Evolutionary conservation across 202 grass and related monocot species (phyloP), one percentile per base, ranked within the genome.

Genomic region (Miscanthus sacchariflorus): DNA sequence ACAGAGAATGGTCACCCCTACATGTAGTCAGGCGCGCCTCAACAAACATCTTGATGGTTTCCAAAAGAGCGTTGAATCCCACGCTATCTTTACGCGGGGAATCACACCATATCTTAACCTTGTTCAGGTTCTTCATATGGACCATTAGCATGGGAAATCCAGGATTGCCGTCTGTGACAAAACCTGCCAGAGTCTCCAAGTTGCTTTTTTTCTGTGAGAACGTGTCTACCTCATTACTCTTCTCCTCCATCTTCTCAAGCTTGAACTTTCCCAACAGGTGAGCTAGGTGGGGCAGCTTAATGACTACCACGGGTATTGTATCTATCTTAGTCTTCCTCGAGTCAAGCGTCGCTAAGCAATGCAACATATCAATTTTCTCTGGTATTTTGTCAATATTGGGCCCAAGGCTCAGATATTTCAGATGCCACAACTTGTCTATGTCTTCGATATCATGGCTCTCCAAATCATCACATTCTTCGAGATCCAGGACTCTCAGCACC

Each of bases 251-350:
- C 28, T 76, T 49, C 5, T n/a, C 72, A 68, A 85, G 44, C 61
- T 77, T 85, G 33, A 76, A 49, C 72, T 36, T 77, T 76, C 83
- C 83, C 44, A 85, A 67, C 27, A 85, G 42, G 21, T 76, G 72
- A 67, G 83, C 58, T 38, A 85, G 18, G 19, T 76, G 25, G 2
- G 72, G 83, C 28, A 85, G 24, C 2, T 52, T 30, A 6, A 76
- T 4, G 12, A 50, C 45, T 76, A 30, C 24, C 2, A 52, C 6
- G 0, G 73, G 45, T 50, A 7, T 5, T 10, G 23, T 66, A 0
- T 28, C 44, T 30, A 4, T 50, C 44, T 52, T 50, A 1, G 73
- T 18, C 13, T 50, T 50, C 73, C 45, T 30, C 5, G 18, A 2
- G 3, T 76, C 73, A 3, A 76, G 44, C 0, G 43, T 76, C 73